Base-by-base conservation (phyloP, 331 rosid species). In the Acacia pycnantha region DNA sequence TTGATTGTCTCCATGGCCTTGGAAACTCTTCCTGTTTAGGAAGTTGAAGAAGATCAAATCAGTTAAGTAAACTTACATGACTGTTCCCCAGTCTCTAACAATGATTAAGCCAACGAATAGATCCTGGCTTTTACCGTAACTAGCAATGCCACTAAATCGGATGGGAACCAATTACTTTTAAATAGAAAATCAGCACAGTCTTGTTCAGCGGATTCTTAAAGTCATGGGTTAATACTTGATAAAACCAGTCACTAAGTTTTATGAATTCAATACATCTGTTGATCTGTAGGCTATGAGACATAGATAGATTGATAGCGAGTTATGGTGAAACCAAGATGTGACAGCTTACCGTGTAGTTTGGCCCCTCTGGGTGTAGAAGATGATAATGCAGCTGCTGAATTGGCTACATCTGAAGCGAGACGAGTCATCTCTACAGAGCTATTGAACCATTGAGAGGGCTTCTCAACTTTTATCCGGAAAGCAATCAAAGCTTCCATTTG, bases 401-500 rank as follows among this genome's bases (percentile, higher is more conserved):
- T 67, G 1, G 94, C 92, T 76, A 93, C 77, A 51, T 80, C 87
- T 0, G 91, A 88, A 85, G 94, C 93, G 10, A 92, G 88, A 35
- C 80, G 86, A 84, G 93, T 85, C 79, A 93, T 90, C 85, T 93
- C 93, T 11, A 79, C 86, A 0, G 90, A 82, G 77, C 76, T 68
- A 31, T 90, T 89, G 35, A 80, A 81, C 19, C 43, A 44, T 26
- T 74, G 79, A 41, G 77, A 65, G 2, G 93, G 93, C 26, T 90
- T 86, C 88, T 90, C 94, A n/a, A 93, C 97, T 82, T 89, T 91
- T 4, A 90, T 79, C 33, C 94, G 68, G 33, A 93, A 91, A 58
- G 93, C 97, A 29, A 93, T 90, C 18, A 93, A 74, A 68, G 97
- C 94, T 24, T 93, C 93, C 97, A 93, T 93, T 73, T 93, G 94